phyloP scores from a whole-genome alignment of 2,329 filamentous ascomycete genomes.

The Cyphellophora attinorum region DNA sequence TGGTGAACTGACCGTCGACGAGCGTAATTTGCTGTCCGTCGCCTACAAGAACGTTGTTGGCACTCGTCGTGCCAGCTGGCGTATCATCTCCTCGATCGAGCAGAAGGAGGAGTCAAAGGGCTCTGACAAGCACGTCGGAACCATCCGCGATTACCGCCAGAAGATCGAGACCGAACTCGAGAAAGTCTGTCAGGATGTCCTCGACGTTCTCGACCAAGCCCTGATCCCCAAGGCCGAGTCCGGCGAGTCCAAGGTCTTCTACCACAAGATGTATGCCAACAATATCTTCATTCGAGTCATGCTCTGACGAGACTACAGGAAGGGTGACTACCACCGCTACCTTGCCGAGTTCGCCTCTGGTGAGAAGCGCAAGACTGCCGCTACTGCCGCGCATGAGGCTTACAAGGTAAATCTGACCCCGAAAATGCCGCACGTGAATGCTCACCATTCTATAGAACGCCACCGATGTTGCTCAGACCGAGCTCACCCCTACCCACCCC shows the following conservation, averaged over 20 bases:
- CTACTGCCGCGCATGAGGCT: conserved; percentile 80
- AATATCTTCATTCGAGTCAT: too few species aligned
- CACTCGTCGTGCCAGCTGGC: conserved; percentile 95
- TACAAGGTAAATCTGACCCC: conserved; percentile 68
- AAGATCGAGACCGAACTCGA: conserved; percentile 98
- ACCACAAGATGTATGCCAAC: conserved; percentile 89
- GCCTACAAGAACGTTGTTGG: conserved; percentile 99
- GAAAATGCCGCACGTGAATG: neutral
- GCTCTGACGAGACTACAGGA: too few species aligned
- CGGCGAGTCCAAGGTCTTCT: conserved; percentile 99
- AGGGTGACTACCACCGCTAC: conserved; percentile 95
- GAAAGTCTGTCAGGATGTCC: conserved; percentile 96
- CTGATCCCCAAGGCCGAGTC: conserved; percentile 93
- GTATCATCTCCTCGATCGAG: conserved; percentile 99
- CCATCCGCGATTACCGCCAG: conserved; percentile 93
- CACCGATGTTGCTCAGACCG: conserved; percentile 95
- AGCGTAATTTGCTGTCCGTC: conserved; percentile 88
- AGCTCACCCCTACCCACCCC: conserved; percentile 93
- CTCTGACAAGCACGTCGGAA: conserved; percentile 83
- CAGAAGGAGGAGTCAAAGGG: conserved; percentile 99
- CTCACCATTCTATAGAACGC: conserved; percentile 58
- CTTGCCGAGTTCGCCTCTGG: conserved; percentile 87
- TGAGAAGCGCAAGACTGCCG: conserved; percentile 83
- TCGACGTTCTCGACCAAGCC: conserved; percentile 85
- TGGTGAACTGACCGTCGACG: conserved; percentile 59